Evolutionary conservation across 805 yeast species (phyloP).

Genomic region (Candida anglica): DNA sequence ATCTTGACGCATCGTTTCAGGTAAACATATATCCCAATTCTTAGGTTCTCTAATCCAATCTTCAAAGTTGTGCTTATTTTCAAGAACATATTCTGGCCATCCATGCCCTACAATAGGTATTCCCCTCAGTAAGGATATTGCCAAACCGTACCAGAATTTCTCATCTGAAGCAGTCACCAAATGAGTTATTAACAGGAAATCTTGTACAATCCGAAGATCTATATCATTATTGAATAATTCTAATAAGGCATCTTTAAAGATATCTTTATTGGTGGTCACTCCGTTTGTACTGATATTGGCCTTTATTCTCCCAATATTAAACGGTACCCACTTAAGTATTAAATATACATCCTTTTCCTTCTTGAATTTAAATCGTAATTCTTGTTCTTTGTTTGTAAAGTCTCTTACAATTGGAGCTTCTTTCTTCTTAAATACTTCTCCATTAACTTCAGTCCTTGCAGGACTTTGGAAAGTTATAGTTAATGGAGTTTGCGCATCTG

Average conservation of each 20-base stretch:
- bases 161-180: constrained; percentile 4
- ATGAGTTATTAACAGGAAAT: constrained; percentile 2
- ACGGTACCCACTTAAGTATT: constrained; percentile 16
- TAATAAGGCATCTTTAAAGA: constrained; percentile 2
- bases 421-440: constrained; percentile 4
- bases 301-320: constrained; percentile 11
- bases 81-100: constrained; percentile 18
- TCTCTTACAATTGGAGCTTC: constrained; percentile 4
- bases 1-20: constrained; percentile 6
- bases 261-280: neutral
- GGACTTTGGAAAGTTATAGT: constrained; percentile 1
- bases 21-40: constrained; percentile 9
- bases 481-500: constrained; percentile 2
- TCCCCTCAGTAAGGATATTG: constrained; percentile 22
- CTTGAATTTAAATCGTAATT: constrained; percentile 7
- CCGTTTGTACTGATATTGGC: constrained; percentile 1
- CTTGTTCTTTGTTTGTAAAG: constrained; percentile 3
- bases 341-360: constrained; percentile 12
- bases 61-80: constrained; percentile 9
- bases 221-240: constrained; percentile 2
- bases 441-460: constrained; percentile 4
- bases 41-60: constrained; percentile 18
- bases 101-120: constrained; percentile 21
- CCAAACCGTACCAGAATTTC: constrained; percentile 4
- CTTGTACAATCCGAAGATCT: constrained; percentile 4